Evolutionary conservation across 805 yeast genomes (phyloP).

Genomic region (Yamadazyma ubonensis): DNA sequence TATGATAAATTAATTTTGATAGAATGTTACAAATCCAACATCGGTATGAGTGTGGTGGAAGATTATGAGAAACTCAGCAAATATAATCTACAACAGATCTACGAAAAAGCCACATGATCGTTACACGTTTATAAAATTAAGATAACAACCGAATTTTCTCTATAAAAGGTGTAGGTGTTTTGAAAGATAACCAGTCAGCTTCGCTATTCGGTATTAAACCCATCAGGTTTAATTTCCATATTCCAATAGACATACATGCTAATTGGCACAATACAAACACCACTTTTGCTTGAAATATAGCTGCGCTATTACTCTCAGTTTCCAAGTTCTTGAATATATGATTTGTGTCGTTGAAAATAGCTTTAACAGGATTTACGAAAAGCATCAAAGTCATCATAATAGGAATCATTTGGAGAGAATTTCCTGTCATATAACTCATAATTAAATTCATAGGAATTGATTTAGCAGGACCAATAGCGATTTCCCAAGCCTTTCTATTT

Average conservation of each 20-base stretch:
- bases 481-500: slow-evolving; percentile 77
- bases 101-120: slow-evolving; percentile 36
- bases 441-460: slow-evolving; percentile 82
- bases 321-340: slow-evolving; percentile 51
- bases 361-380: slow-evolving; percentile 72
- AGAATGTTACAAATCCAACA: slow-evolving; percentile 83
- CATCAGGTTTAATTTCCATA: slow-evolving; percentile 84
- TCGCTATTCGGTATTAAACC: slow-evolving; percentile 84
- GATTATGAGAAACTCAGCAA: slow-evolving; percentile 61
- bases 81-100: slow-evolving; percentile 81
- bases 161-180: slow-evolving; percentile 33
- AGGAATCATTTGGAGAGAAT: slow-evolving; percentile 84
- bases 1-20: slow-evolving; percentile 78
- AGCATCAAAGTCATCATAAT: slow-evolving; percentile 86
- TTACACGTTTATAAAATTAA: not conserved
- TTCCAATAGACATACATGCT: slow-evolving; percentile 66
- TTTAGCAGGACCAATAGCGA: slow-evolving; percentile 81
- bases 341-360: slow-evolving; percentile 57
- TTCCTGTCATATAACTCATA: slow-evolving; percentile 93
- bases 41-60: slow-evolving; percentile 83
- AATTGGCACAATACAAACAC: slow-evolving; percentile 42
- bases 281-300: slow-evolving; percentile 26
- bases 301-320: slow-evolving; percentile 34
- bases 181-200: slow-evolving; percentile 95
- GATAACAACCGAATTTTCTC: slow-evolving; percentile 2